A percentile compares a stretch with the other conserved stretches of the same genome.
These are phyloP conservation scores for Hypoxylon cercidicola DNA, from an alignment of 495 filamentous ascomycete species.

Conservation along the genomic window DNA sequence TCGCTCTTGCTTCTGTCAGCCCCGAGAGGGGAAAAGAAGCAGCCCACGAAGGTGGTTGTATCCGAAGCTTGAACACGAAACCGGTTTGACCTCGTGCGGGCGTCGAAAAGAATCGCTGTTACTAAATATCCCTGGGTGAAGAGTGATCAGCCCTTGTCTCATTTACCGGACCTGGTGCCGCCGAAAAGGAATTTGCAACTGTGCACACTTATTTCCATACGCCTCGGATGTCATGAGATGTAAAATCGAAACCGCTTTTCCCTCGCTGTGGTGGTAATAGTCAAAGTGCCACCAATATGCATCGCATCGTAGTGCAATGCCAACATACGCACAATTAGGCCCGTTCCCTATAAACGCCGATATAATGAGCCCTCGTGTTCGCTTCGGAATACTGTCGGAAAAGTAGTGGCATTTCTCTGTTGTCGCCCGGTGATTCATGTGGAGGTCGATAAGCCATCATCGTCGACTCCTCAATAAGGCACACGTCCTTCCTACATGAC, in stretches of 20 bases:
- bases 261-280: slow-evolving; percentile 9
- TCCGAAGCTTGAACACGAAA: neutral
- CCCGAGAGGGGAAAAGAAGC: neutral
- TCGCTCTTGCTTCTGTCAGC: neutral
- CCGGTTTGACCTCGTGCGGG: neutral
- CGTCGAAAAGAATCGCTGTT: slow-evolving; percentile 14
- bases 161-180: slow-evolving; percentile 26
- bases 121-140: slow-evolving; percentile 2
- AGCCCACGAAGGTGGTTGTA: slow-evolving; percentile 16
- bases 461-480: no score
- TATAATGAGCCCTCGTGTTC: slow-evolving; percentile 5
- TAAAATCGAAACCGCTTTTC: slow-evolving; percentile 18
- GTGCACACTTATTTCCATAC: slow-evolving; percentile 40
- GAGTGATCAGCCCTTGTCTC: slow-evolving; percentile 5
- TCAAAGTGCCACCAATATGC: slow-evolving; percentile 26
- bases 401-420: neutral
- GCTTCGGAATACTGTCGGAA: neutral
- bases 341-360: slow-evolving; percentile 31
- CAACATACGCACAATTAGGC: slow-evolving; percentile 25
- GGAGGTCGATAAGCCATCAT: neutral
- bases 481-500: slow-evolving; percentile 45
- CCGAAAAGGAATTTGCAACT: slow-evolving; percentile 20
- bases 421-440: no score
- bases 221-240: slow-evolving; percentile 22
- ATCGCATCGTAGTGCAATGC: slow-evolving; percentile 16